Percentiles rank a stretch among this genome's conserved stretches.
Conservation (phyloP, 169 alveolate species). For the Babesia divergens region DNA sequence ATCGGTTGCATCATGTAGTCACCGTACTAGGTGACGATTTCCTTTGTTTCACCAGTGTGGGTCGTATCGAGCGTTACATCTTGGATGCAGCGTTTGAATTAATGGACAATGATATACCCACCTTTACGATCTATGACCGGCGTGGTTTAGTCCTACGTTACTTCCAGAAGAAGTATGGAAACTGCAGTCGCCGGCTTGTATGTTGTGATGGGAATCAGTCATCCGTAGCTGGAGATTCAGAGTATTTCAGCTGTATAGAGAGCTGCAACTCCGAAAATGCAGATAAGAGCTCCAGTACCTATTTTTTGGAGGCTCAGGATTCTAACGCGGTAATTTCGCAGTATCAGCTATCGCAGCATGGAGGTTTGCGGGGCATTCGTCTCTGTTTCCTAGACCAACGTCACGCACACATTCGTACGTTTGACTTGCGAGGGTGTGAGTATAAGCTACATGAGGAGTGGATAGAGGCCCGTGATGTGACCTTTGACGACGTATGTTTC, state of each 20-base stretch:
- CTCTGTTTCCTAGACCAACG: constrained; percentile 22
- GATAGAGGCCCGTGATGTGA: background rate
- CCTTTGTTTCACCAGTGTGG: constrained; percentile 19
- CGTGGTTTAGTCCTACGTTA: constrained; percentile 22
- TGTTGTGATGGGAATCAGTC: background rate
- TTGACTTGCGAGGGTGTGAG: background rate
- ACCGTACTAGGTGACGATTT: constrained; percentile 26
- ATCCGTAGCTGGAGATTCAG: background rate
- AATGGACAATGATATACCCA: background rate
- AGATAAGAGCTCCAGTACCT: background rate
- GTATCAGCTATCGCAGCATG: background rate
- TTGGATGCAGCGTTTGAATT: constrained; percentile 16
- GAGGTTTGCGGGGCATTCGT: constrained; percentile 3
- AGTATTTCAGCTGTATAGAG: background rate
- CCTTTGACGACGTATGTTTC: background rate
- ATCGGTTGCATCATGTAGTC: constrained; percentile 17
- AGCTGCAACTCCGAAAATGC: background rate
- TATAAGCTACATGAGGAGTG: background rate
- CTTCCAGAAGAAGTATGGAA: constrained; percentile 20
- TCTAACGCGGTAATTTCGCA: constrained; percentile 5
- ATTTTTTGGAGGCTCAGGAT: constrained; percentile 7
- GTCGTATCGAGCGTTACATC: constrained; percentile 20
- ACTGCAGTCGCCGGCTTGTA: background rate
- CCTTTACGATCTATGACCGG: constrained; percentile 40
- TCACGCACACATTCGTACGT: constrained; percentile 34